Percentiles rank a stretch among this genome's conserved stretches.
Conservation (phyloP, 1,139 yeast genomes). For the Kodamaea sp. region DNA sequence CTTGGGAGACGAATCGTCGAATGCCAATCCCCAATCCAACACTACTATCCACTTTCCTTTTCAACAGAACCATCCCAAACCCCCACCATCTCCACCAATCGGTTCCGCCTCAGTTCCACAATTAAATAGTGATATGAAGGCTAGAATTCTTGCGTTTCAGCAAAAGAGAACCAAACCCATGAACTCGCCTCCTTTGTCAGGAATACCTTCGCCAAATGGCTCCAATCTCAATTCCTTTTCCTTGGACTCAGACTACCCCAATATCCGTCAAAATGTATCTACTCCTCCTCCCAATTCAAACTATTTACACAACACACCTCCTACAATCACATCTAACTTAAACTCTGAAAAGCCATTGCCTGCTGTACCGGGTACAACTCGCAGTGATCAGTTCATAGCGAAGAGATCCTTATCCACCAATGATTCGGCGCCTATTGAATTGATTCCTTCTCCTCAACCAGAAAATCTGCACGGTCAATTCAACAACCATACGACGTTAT, state of each 20-base stretch:
- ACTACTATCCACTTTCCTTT: neutral
- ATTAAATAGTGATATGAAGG: slow-evolving; percentile 68
- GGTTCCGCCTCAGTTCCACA: slow-evolving; percentile 21
- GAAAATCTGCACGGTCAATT: no score
- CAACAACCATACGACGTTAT: neutral
- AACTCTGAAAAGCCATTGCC: slow-evolving; percentile 11
- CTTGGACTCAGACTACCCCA: slow-evolving; percentile 3
- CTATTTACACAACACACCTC: neutral
- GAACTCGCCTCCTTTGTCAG: slow-evolving; percentile 23
- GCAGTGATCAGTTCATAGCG: slow-evolving; percentile 7
- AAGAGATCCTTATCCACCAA: slow-evolving; percentile 12
- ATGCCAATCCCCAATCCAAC: neutral
- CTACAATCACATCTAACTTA: neutral
- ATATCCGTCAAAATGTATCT: slow-evolving; percentile 4
- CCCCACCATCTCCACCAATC: slow-evolving; percentile 10
- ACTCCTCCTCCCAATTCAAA: slow-evolving; percentile 7
- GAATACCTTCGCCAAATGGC: slow-evolving; percentile 14
- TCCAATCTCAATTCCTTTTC: slow-evolving; percentile 2
- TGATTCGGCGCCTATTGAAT: slow-evolving; percentile 10
- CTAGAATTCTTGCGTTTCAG: slow-evolving; percentile 73
- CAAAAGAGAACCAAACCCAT: slow-evolving; percentile 53
- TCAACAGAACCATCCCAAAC: slow-evolving; percentile 2
- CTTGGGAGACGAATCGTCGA: neutral
- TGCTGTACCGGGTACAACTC: slow-evolving; percentile 20
- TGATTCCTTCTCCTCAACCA: slow-evolving; percentile 22